phyloP scores from a whole-genome alignment of 1,284 basidiomycete genomes.

The Moesziomyces sp. region DNA sequence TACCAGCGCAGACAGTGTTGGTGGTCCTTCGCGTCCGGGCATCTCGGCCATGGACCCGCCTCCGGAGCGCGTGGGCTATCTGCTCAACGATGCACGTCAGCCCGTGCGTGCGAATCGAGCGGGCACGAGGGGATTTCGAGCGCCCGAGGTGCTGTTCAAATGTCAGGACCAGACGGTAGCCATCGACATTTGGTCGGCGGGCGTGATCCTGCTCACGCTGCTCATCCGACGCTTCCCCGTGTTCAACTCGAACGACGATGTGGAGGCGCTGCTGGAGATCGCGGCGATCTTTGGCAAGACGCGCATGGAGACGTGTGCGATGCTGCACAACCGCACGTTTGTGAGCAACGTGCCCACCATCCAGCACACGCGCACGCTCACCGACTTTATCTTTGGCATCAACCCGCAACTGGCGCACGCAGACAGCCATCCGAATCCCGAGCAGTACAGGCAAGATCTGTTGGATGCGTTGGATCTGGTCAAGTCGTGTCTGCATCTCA shows the following conservation, averaged over 20 bases:
- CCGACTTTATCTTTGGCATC: constrained; percentile 57
- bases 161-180: constrained; percentile 92
- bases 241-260: constrained; percentile 93
- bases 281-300: constrained; percentile 84
- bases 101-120: constrained; percentile 93
- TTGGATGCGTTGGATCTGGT: constrained; percentile 59
- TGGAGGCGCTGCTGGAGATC: constrained; percentile 95
- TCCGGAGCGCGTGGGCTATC: constrained; percentile 62
- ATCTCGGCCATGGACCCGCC: constrained; percentile 53
- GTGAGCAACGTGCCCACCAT: constrained; percentile 58
- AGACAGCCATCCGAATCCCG: constrained; percentile 52
- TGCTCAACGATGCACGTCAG: constrained; percentile 70
- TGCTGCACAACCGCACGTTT: constrained; percentile 76
- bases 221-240: constrained; percentile 91
- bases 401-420: constrained; percentile 58
- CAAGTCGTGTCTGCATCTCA: constrained; percentile 58
- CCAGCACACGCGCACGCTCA: constrained; percentile 37
- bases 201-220: constrained; percentile 91
- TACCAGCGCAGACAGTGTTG: constrained; percentile 69
- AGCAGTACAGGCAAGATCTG: constrained; percentile 53
- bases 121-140: constrained; percentile 94
- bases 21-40: constrained; percentile 21
- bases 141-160: constrained; percentile 95
- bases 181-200: constrained; percentile 95
- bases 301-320: constrained; percentile 85